phyloP scores from a whole-genome alignment of 495 filamentous ascomycete genomes.

The Tetracladium setigerum region DNA sequence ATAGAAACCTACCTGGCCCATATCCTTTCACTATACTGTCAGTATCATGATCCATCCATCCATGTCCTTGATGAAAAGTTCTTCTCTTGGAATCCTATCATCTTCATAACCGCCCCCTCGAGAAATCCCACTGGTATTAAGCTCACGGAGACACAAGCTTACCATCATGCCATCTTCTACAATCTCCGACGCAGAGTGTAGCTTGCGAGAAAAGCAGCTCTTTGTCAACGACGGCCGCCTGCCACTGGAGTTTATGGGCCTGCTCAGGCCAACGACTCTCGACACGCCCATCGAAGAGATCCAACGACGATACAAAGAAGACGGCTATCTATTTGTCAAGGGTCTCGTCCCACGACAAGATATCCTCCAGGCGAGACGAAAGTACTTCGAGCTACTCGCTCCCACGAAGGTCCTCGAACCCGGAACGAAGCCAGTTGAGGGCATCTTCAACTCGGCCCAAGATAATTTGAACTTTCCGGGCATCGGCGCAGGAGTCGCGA shows the following conservation, averaged over 20 bases:
- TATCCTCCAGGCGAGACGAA: slow-evolving; percentile 44
- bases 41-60: no score
- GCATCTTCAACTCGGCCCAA: slow-evolving; percentile 43
- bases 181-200: slow-evolving; percentile 2
- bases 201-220: slow-evolving; percentile 6
- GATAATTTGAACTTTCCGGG: slow-evolving; percentile 44
- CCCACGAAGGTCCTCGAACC: slow-evolving; percentile 48
- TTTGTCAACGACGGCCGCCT: slow-evolving; percentile 47
- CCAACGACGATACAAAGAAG: slow-evolving; percentile 41
- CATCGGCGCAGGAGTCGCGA: slow-evolving; percentile 43
- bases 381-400: slow-evolving; percentile 48
- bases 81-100: no score
- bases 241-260: slow-evolving; percentile 35
- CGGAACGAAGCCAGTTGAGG: slow-evolving; percentile 27
- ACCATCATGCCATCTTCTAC: no score
- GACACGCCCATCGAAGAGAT: slow-evolving; percentile 36
- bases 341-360: slow-evolving; percentile 47
- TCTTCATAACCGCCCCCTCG: no score
- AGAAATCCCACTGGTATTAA: no score
- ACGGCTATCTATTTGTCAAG: slow-evolving; percentile 57
- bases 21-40: no score
- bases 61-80: no score
- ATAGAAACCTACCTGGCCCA: no score
- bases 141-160: no score
- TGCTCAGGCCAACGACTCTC: slow-evolving; percentile 27